phyloP scores from a whole-genome alignment of 1,139 yeast species.

The Blastobotrys buckinghamii region DNA sequence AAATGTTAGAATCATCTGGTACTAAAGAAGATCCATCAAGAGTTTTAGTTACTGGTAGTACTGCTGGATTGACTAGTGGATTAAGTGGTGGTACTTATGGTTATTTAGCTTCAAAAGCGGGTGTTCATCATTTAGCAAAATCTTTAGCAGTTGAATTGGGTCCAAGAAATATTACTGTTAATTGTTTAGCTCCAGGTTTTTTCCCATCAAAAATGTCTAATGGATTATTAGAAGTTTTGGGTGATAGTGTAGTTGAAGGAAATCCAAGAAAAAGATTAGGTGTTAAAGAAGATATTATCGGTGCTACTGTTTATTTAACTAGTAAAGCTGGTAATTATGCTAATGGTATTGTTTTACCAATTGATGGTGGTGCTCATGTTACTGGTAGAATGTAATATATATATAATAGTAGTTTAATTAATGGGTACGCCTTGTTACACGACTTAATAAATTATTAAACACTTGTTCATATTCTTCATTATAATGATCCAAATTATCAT shows the following conservation, averaged over 20 bases:
- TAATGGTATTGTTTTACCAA: conserved; percentile 66
- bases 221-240: conserved; percentile 51
- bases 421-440: background rate
- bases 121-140: conserved; percentile 65
- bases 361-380: conserved; percentile 59
- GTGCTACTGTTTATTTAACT: conserved; percentile 53
- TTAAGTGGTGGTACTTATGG: conserved; percentile 63
- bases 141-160: conserved; percentile 59
- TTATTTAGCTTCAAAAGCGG: conserved; percentile 72
- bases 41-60: conserved; percentile 62
- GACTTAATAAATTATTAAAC: conserved; percentile 1
- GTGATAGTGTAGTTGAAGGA: conserved; percentile 39
- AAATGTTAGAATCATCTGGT: conserved; percentile 52
- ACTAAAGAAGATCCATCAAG: conserved; percentile 58
- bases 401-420: background rate
- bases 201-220: conserved; percentile 74
- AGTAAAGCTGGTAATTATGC: conserved; percentile 55
- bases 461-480: conserved; percentile 8
- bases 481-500: conserved; percentile 1
- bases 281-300: conserved; percentile 52
- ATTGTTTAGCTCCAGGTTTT: conserved; percentile 71
- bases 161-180: conserved; percentile 60
- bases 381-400: conserved; percentile 8
- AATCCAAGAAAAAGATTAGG: conserved; percentile 70
- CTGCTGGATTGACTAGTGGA: conserved; percentile 38